phyloP scores from a whole-genome alignment of 225 moss, liverwort and hornwort genomes.

The Lunularia cruciata region DNA sequence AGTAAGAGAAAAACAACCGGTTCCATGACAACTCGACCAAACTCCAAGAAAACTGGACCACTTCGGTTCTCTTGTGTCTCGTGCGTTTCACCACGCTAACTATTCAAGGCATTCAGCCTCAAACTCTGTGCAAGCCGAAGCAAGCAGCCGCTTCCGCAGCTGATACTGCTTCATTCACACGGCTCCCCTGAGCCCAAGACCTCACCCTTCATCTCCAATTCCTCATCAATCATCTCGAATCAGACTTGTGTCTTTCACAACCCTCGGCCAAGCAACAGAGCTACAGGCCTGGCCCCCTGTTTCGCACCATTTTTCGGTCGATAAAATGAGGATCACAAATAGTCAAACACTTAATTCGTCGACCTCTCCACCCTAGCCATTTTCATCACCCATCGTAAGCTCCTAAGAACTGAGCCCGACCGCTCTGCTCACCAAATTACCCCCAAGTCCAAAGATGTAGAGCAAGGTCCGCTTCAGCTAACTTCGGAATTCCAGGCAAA shows the following conservation, averaged over 20 bases:
- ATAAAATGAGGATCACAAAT: neutral
- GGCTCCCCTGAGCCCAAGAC: neutral
- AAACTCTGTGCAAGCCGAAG: neutral
- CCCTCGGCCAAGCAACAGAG: neutral
- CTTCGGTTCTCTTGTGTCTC: neutral
- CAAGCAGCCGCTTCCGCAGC: neutral
- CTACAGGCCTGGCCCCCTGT: neutral
- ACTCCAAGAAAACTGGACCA: no score
- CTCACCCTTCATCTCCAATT: neutral
- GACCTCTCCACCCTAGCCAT: neutral
- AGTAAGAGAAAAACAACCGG: neutral
- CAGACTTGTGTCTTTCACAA: neutral
- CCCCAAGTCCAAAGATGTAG: neutral
- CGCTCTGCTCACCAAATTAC: neutral
- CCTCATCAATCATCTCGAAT: no score
- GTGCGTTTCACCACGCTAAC: neutral
- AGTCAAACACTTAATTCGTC: neutral
- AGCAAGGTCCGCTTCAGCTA: neutral
- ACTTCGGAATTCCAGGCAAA: neutral
- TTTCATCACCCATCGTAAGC: neutral
- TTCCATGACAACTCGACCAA: no score
- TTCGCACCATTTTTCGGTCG: neutral
- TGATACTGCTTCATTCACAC: neutral
- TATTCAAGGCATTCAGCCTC: neutral
- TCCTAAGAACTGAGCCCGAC: neutral